phyloP scores from a whole-genome alignment of 2,329 filamentous ascomycete genomes.

The Cytospora mali region DNA sequence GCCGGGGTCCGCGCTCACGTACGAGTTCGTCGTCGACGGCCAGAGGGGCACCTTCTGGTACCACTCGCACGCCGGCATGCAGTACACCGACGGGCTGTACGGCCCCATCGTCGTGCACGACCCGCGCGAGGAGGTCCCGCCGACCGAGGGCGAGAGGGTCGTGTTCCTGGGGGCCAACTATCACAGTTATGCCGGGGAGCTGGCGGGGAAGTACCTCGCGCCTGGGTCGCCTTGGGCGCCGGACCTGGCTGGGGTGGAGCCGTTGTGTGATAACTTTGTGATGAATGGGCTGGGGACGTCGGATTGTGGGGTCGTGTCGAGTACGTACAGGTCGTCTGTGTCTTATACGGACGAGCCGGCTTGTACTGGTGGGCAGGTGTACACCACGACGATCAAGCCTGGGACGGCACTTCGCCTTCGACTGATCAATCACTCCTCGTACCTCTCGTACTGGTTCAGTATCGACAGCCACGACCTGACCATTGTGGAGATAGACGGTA shows the following conservation, averaged over 20 bases:
- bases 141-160: constrained; percentile 40
- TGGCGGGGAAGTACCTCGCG: constrained; percentile 38
- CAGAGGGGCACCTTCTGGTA: constrained; percentile 52
- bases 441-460: constrained; percentile 43
- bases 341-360: constrained; percentile 18
- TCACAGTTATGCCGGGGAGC: constrained; percentile 40
- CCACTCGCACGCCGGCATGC: constrained; percentile 62
- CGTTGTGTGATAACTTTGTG: constrained; percentile 44
- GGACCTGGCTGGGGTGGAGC: constrained; percentile 42
- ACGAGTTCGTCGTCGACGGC: constrained; percentile 57
- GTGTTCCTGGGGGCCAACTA: constrained; percentile 45
- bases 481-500: constrained; percentile 45
- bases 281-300: constrained; percentile 41
- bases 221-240: constrained; percentile 41
- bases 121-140: constrained; percentile 36
- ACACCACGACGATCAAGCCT: constrained; percentile 37
- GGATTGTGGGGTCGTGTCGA: constrained; percentile 4
- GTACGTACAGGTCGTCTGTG: constrained; percentile 39
- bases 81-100: constrained; percentile 67
- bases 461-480: constrained; percentile 43
- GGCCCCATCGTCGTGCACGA: constrained; percentile 55
- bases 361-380: constrained; percentile 39
- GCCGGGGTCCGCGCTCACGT: constrained; percentile 56
- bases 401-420: constrained; percentile 39
- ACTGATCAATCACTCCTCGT: constrained; percentile 45